Evolutionary conservation across 768 basidiomycete species (phyloP).

Genomic region (Royoungia palumana): DNA sequence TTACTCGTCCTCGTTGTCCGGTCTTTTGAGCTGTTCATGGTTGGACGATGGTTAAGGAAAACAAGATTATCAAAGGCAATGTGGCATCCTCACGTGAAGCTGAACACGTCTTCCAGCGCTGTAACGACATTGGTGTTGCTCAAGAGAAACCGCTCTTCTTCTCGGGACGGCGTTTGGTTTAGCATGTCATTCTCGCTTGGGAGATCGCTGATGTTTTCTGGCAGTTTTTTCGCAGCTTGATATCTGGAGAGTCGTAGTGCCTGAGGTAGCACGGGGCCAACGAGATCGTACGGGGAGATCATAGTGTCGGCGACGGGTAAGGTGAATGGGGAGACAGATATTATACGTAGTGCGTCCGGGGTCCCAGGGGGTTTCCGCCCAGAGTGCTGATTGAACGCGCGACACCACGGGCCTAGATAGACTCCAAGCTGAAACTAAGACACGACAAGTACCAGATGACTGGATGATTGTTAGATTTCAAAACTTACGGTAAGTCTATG

Average conservation of each 20-base stretch:
- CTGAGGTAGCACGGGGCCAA: background rate
- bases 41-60: slow-evolving; percentile 1
- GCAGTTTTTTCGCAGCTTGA: background rate
- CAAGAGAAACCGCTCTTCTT: slow-evolving; percentile 13
- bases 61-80: background rate
- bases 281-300: no score
- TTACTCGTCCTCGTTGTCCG: slow-evolving; percentile 4
- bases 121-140: slow-evolving; percentile 9
- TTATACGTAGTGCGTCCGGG: no score
- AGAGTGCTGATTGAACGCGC: no score
- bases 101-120: slow-evolving; percentile 17
- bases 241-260: background rate
- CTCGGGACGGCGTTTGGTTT: slow-evolving; percentile 9
- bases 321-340: no score
- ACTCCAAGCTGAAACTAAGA: no score
- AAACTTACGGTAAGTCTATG: no score
- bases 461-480: no score
- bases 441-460: no score
- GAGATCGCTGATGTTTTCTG: no score
- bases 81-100: slow-evolving; percentile 9
- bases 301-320: no score
- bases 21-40: slow-evolving; percentile 5
- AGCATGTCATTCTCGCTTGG: slow-evolving; percentile 11
- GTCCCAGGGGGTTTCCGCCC: no score
- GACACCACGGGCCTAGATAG: no score